A percentile compares a stretch with the other conserved stretches of the same genome.
These are phyloP conservation scores for Schizosaccharomyces pombe DNA, from an alignment of 805 yeast genomes.

Conservation along the genomic window DNA sequence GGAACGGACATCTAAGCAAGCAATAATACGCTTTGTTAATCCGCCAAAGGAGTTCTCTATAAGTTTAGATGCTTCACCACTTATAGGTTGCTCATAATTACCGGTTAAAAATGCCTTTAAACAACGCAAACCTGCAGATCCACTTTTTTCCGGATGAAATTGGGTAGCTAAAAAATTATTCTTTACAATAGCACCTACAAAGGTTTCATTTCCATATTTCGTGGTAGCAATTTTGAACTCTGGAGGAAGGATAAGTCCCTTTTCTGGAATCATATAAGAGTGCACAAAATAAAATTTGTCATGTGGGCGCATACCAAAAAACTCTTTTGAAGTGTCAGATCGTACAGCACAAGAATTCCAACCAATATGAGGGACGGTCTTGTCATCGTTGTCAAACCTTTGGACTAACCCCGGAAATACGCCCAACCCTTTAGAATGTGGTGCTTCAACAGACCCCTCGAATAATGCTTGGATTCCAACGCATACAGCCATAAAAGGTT, in stretches of 20 bases:
- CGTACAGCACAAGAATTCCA: conserved; percentile 43
- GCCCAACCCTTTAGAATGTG: conserved; percentile 37
- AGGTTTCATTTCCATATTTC: conserved; percentile 52
- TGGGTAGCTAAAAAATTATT: conserved; percentile 80
- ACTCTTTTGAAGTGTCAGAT: conserved; percentile 11
- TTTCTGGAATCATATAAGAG: conserved; percentile 53
- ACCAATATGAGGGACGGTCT: conserved; percentile 91
- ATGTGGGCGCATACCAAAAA: conserved; percentile 42
- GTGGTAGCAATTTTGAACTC: conserved; percentile 60
- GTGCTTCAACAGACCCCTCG: conserved; percentile 49
- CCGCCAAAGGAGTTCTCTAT: conserved; percentile 20
- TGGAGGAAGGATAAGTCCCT: conserved; percentile 16
- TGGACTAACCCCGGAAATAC: conserved; percentile 28
- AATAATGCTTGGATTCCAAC: conserved; percentile 85
- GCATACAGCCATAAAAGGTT: conserved; percentile 87
- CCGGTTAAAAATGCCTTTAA: conserved; percentile 46
- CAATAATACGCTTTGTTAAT: conserved; percentile 72
- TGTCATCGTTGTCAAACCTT: conserved; percentile 37
- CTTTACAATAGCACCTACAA: conserved; percentile 58
- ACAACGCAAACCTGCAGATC: conserved; percentile 63
- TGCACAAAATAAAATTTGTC: conserved; percentile 84
- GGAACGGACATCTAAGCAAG: conserved; percentile 89
- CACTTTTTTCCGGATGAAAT: conserved; percentile 97
- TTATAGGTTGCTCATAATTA: conserved; percentile 7
- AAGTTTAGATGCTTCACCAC: background rate